A percentile compares a stretch with the other conserved stretches of the same genome.
phyloP scores from a whole-genome alignment of 2,329 filamentous ascomycete genomes.

The Stemphylium beticola region DNA sequence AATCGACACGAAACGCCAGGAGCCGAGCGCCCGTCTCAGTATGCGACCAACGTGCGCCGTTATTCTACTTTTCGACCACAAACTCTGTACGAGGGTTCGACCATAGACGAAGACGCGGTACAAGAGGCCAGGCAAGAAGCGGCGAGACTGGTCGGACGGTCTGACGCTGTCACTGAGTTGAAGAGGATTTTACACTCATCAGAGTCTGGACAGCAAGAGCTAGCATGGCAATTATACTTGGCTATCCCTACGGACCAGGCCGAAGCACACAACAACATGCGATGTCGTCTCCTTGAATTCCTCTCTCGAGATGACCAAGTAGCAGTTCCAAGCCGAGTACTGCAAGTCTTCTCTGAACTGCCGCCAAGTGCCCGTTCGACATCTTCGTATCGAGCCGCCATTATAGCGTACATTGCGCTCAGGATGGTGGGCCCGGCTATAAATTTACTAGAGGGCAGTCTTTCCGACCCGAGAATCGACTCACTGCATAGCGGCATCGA shows the following conservation, averaged over 20 bases:
- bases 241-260: constrained; percentile 24
- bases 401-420: constrained; percentile 54
- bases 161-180: constrained; percentile 28
- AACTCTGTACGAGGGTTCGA: constrained; percentile 11
- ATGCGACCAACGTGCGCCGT: constrained; percentile 31
- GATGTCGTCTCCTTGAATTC: constrained; percentile 38
- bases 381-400: constrained; percentile 54
- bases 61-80: constrained; percentile 33
- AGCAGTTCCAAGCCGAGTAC: constrained; percentile 51
- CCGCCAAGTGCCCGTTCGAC: constrained; percentile 44
- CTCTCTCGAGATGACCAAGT: constrained; percentile 26
- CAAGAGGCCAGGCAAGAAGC: constrained; percentile 28
- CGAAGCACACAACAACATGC: constrained; percentile 10
- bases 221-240: constrained; percentile 49
- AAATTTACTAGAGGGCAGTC: constrained; percentile 52
- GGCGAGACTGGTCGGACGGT: constrained; percentile 19
- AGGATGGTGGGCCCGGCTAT: constrained; percentile 48
- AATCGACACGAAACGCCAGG: constrained; percentile 33
- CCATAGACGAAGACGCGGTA: constrained; percentile 11
- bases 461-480: constrained; percentile 1
- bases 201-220: constrained; percentile 31
- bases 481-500: constrained; percentile 35
- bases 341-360: constrained; percentile 56
- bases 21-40: constrained; percentile 28
- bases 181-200: constrained; percentile 19